Evolutionary conservation across 2,329 filamentous ascomycete species (phyloP), one percentile per base, ranked within the genome.

Genomic region (Fonsecaea nubica): DNA sequence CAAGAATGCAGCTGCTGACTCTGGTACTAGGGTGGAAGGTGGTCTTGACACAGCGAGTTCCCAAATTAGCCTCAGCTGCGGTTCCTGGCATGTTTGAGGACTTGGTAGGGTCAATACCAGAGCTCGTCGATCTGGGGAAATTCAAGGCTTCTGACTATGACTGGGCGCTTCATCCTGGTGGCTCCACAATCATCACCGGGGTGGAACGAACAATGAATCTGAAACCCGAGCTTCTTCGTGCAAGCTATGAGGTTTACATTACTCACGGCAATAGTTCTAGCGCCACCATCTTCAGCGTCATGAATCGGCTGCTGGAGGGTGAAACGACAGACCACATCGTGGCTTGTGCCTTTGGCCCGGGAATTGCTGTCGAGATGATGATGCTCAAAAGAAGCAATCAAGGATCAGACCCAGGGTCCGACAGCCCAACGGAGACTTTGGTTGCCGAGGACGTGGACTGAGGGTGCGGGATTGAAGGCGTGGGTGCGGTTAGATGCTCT

Each of bases 161-260:
- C 79, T 92, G 89, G 89, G 89, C 89, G 0, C 84, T 92, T 74
- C 89, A 92, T 71, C 89, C 89, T 0, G 89, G 89, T 4, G 89
- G 89, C 18, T 82, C 87, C 0, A 87, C 88, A 0, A 90, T 92
- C 50, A 79, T 92, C 1, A 83, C 86, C 0, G 87, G 88, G 0
- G 86, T 89, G 0, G 86, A 90, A 75, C 79, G 79, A 50, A 81
- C 80, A 1, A 82, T 92, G 80, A 75, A 78, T 5, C 83, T 91
- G 55, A 67, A 38, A 21, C 78, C 87, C 0, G 85, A 89, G 71
- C 88, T 90, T 70, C 87, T 91, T 80, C 83, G 88, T 56, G 88
- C 89, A n/a, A 89, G 87, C 65, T 90, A 89, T 73, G 86, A 90
- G 68, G 86, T 87, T 18, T 92, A 92, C 72, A 86, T 87, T 58